Base-by-base conservation (phyloP, 257 asterid genomes). In the Parsonsia alboflavescens region DNA sequence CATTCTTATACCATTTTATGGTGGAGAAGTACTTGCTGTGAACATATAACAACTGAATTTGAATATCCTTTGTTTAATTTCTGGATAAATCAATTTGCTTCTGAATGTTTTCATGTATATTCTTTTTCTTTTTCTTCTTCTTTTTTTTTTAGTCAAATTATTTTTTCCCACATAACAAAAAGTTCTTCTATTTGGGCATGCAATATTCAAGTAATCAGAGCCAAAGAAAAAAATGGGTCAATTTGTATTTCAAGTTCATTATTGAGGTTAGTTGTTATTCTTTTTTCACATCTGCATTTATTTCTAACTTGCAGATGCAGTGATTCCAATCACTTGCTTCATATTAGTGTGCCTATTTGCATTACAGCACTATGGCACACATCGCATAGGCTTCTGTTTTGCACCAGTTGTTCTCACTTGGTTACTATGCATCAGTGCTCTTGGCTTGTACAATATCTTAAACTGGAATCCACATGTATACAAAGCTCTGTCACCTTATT, bases 301-400 rank as follows among this genome's bases (percentile, higher is more conserved):
- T 72, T 78, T 50, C 28, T 57, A 57, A 17, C 80, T 45, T 89
- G 90, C 97, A 94, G 98, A 94, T 90, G 98, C 97, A 0, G 85
- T 92, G 87, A 73, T 94, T 75, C 97, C 97, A 45, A 92, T 94
- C 19, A 92, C 97, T 61, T 94, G 98, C 91, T 90, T 92, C 86
- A 92, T 94, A 78, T 84, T 92, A 69, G 88, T 94, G 80, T 92
- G 97, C 93, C 90, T 94, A 42, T 94, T 94, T 64, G 96, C 98
- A 48, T 76, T 94, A 75, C 98, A 94, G 82, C 98, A 94, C 85
- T 94, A 94, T 63, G 98, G 98, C 71, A 92, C 98, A 74, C 98
- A 94, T 57, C 90, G 96, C 7, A 75, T 94, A 45, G 97, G 98
- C 68, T 89, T 85, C 76, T 86, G 80, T 87, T 94, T 94, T 62